Evolutionary conservation across 2,329 filamentous ascomycete genomes (phyloP), one percentile per base, ranked within the genome.

Genomic region (Hypomyces rosellus): DNA sequence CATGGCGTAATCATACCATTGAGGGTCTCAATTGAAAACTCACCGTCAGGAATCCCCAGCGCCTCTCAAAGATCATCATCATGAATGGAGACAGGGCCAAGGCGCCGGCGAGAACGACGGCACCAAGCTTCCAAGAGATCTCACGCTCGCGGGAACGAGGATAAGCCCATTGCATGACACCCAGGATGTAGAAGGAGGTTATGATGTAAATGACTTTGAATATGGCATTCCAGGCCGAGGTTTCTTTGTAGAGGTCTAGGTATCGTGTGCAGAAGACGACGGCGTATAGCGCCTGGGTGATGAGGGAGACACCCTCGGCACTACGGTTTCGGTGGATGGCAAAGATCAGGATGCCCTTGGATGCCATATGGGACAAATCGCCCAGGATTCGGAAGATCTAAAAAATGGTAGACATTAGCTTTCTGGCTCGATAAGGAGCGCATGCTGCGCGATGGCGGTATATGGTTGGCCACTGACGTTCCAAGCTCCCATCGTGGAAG

Each of bases 151-250:
- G 76, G n/a, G 91, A 95, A 34, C 92, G 81, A 11, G 91, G 86
- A 67, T 83, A 96, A 18, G 90, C 74, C 70, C 84, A 86, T 67
- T 89, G 86, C 90, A 97, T 96, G 55, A 95, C 70, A 50, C 80
- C 85, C 55, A 96, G 80, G 61, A 91, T 93, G 69, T 96, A 96
- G 55, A 91, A 78, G 1, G 88, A 92, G 4, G 87, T 88, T 3
- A 80, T 63, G 54, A 95, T 86, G 70, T 96, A 97, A 70, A 95
- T 89, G 54, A 93, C 77, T 75, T 96, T 96, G 69, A 96, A 86
- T 53, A 86, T 74, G 57, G 85, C 80, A 69, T 93, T 92, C 82
- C 87, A 93, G 53, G 60, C 57, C 22, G 67, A 71, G 9, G 62
- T 65, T 61, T 80, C 76, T 7, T 56, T 62, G 65, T 95, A 89